phyloP scores from a whole-genome alignment of 805 yeast species.

The Ogataea neopini region DNA sequence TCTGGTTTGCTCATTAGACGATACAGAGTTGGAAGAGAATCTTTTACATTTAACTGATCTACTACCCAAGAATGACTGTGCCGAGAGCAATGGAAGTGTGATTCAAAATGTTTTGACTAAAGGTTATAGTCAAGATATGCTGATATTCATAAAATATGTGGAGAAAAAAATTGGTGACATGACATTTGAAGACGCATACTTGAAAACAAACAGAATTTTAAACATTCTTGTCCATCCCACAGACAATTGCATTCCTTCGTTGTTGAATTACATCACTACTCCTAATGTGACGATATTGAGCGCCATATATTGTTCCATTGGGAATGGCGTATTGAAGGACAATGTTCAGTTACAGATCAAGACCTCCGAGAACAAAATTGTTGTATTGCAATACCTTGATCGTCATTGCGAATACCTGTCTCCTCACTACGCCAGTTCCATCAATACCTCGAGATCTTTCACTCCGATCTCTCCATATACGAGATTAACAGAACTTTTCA shows the following conservation, averaged over 20 bases:
- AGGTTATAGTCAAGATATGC: constrained; percentile 85
- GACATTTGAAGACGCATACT: constrained; percentile 92
- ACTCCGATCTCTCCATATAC: constrained; percentile 68
- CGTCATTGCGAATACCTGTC: constrained; percentile 43
- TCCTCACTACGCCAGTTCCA: constrained; percentile 42
- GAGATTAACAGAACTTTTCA: constrained; percentile 85
- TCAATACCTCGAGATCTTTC: constrained; percentile 21
- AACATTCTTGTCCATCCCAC: constrained; percentile 87
- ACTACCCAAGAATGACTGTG: constrained; percentile 29
- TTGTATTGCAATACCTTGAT: constrained; percentile 36
- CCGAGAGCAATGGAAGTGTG: constrained; percentile 54
- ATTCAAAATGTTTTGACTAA: constrained; percentile 74
- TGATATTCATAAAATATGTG: constrained; percentile 77
- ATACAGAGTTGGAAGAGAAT: constrained; percentile 56
- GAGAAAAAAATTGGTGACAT: constrained; percentile 71
- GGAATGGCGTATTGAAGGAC: constrained; percentile 67
- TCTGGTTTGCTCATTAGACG: constrained; percentile 71
- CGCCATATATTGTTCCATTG: constrained; percentile 85
- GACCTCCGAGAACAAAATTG: constrained; percentile 50
- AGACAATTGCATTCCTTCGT: constrained; percentile 63
- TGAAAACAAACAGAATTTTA: constrained; percentile 72
- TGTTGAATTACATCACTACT: constrained; percentile 86
- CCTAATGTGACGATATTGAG: constrained; percentile 91
- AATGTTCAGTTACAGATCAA: constrained; percentile 60
- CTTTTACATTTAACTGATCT: constrained; percentile 48